A percentile compares a stretch with the other conserved stretches of the same genome.
These are phyloP conservation scores for Entoloma clypeatum DNA, from an alignment of 1,284 basidiomycete species.

Conservation along the genomic window DNA sequence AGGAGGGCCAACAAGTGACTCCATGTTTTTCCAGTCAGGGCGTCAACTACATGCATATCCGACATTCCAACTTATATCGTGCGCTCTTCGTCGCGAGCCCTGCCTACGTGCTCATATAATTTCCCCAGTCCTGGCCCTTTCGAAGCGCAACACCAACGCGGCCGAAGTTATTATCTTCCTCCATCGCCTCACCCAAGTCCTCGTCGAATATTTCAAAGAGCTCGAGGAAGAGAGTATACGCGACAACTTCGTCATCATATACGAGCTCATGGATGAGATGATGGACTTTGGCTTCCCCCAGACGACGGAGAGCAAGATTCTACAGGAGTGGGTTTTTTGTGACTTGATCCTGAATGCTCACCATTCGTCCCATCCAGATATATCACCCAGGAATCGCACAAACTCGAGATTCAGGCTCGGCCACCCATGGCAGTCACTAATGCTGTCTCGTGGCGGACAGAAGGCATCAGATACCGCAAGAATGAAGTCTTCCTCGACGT, in stretches of 20 bases:
- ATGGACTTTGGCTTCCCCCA: constrained; percentile 99
- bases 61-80: constrained; percentile 98
- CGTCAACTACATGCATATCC: constrained; percentile 98
- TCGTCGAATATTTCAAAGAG: constrained; percentile 99
- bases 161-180: constrained; percentile 97
- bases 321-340: constrained; percentile 77
- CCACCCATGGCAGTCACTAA: constrained; percentile 99
- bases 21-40: constrained; percentile 95
- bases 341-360: constrained; percentile 3
- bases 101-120: background rate
- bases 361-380: constrained; percentile 52
- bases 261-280: constrained; percentile 98
- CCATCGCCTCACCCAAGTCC: constrained; percentile 84
- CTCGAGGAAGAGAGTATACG: constrained; percentile 98
- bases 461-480: constrained; percentile 97
- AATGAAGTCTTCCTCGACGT: constrained; percentile 99
- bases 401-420: constrained; percentile 94
- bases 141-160: constrained; percentile 95
- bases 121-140: constrained; percentile 83
- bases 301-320: constrained; percentile 98
- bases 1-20: constrained; percentile 91
- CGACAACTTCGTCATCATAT: constrained; percentile 98
- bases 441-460: constrained; percentile 97
- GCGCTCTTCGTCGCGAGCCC: constrained; percentile 33
- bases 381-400: constrained; percentile 99